phyloP scores from a whole-genome alignment of 768 basidiomycete species.

The Lentinula lateritia region DNA sequence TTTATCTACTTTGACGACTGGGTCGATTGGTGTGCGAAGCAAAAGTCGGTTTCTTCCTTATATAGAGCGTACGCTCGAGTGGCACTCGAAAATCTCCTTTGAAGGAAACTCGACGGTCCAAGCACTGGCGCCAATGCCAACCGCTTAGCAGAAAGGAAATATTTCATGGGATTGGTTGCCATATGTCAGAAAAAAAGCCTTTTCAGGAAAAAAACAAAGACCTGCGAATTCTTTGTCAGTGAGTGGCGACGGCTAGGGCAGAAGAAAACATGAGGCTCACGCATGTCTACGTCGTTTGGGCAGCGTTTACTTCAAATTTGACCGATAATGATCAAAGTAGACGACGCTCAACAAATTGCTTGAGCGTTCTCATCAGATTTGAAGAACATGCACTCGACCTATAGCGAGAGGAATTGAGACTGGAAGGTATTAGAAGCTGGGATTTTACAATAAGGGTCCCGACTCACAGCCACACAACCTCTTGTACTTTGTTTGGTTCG shows the following conservation, averaged over 20 bases:
- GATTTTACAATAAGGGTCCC: not conserved
- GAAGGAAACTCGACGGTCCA: slow-evolving; percentile 2
- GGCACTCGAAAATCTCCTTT: not conserved
- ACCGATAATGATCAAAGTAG: not conserved
- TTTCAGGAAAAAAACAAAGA: not conserved
- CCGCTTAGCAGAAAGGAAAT: not conserved
- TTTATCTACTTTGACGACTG: not conserved
- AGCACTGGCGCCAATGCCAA: not conserved
- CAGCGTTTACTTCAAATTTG: not conserved
- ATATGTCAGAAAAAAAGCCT: not conserved
- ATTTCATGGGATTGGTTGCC: not conserved
- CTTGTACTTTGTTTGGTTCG: not conserved
- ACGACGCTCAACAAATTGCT: not conserved
- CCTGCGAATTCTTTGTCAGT: not conserved
- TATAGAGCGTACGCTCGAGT: slow-evolving; percentile 4
- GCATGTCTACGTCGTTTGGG: not conserved
- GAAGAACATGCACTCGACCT: not conserved
- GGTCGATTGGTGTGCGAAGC: slow-evolving; percentile 5
- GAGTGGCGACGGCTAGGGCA: not conserved
- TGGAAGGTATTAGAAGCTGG: not conserved
- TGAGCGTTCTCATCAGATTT: not conserved
- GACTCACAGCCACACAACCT: not conserved
- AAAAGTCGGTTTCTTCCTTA: not conserved
- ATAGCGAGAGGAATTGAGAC: too few relatives aligned
- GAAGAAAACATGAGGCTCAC: not conserved